phyloP scores from a whole-genome alignment of 2,329 filamentous ascomycete species.

The Aspergillus bombycis region DNA sequence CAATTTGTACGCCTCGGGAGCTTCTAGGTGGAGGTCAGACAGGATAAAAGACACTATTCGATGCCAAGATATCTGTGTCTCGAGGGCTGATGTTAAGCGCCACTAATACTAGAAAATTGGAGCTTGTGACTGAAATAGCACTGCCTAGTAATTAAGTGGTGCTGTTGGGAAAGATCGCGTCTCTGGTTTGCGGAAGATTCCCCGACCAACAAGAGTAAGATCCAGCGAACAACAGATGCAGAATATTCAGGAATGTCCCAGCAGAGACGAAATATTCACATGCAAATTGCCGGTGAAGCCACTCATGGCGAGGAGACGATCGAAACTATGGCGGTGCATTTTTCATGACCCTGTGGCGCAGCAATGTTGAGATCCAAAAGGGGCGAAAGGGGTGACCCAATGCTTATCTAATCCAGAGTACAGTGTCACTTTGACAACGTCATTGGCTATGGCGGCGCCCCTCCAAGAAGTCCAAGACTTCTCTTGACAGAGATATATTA shows the following conservation, averaged over 20 bases:
- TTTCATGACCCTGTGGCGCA: neutral
- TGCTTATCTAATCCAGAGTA: neutral
- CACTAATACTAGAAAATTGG: neutral
- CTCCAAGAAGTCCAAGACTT: neutral
- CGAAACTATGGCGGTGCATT: neutral
- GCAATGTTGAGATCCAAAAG: neutral
- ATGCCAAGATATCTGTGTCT: neutral
- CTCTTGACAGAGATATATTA: neutral
- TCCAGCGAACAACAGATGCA: neutral
- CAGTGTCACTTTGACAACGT: neutral
- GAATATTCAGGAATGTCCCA: neutral
- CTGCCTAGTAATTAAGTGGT: neutral
- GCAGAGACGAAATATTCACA: neutral
- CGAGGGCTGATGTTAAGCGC: neutral
- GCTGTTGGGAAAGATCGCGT: neutral
- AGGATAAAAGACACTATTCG: constrained; percentile 44
- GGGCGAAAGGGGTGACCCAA: neutral
- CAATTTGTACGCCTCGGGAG: constrained; percentile 52
- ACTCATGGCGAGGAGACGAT: neutral
- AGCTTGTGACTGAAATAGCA: neutral
- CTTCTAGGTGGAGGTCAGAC: constrained; percentile 63
- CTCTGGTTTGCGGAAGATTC: neutral
- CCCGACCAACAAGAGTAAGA: neutral
- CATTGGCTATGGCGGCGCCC: neutral
- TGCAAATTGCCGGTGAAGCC: neutral